phyloP scores from a whole-genome alignment of 2,329 filamentous ascomycete species.

The Fusarium ramigenum region DNA sequence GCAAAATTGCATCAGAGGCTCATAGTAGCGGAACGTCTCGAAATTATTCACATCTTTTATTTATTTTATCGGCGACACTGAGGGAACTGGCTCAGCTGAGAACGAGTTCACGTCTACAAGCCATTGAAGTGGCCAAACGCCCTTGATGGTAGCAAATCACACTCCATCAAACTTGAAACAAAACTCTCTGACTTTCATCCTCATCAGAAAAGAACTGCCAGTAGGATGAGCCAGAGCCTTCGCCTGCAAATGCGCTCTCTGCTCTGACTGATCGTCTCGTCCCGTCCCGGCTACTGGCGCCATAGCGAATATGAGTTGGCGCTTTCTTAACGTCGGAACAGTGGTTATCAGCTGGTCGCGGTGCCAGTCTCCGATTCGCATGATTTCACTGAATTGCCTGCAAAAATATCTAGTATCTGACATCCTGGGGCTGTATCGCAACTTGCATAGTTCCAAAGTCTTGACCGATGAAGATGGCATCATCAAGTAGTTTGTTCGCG shows the following conservation, averaged over 20 bases:
- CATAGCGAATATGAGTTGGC: no score
- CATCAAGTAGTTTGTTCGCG: no score
- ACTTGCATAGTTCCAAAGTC: no score
- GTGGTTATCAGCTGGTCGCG: no score
- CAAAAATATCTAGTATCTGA: no score
- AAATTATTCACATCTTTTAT: fast-evolving
- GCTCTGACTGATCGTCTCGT: background rate
- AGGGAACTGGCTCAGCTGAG: background rate
- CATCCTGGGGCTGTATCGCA: no score
- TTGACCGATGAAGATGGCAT: no score
- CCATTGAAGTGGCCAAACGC: fast-evolving
- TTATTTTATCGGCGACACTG: no score
- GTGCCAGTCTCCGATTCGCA: no score
- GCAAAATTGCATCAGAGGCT: background rate
- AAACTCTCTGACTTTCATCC: background rate
- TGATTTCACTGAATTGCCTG: no score
- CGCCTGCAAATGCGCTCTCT: background rate
- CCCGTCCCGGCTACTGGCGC: no score
- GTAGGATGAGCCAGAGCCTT: fast-evolving
- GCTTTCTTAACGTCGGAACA: no score
- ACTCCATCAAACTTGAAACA: background rate
- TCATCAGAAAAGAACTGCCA: fast-evolving
- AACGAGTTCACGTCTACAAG: background rate
- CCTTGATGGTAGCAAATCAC: background rate
- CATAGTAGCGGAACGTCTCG: fast-evolving